Conservation (phyloP, 495 filamentous ascomycete species). For the Bacidia gigantensis region DNA sequence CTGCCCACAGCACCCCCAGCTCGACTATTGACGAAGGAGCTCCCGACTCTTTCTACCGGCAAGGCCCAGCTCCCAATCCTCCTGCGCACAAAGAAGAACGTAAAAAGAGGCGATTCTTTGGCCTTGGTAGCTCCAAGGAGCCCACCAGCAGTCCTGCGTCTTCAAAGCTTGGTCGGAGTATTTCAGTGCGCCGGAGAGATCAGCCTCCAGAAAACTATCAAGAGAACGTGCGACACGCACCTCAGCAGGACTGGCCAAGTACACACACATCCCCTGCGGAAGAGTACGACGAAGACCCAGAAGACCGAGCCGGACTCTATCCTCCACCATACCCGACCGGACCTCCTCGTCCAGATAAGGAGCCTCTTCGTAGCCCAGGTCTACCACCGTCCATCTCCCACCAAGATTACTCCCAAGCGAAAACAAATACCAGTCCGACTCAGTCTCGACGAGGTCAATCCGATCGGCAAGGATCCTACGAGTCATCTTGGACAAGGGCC, state of each 20-base stretch:
- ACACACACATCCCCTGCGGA: constrained; percentile 3
- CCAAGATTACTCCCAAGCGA: constrained; percentile 11
- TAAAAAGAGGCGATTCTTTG: constrained; percentile 18
- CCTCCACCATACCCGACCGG: not conserved
- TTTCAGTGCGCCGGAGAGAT: constrained; percentile 17
- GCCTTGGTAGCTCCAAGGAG: constrained; percentile 14
- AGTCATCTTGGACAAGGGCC: constrained; percentile 14
- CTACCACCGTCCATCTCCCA: constrained; percentile 4
- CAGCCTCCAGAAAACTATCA: constrained; percentile 5
- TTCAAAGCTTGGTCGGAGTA: constrained; percentile 16
- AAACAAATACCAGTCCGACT: constrained; percentile 3
- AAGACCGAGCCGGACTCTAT: constrained; percentile 1
- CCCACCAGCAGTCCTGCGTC: constrained; percentile 2
- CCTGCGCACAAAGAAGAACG: constrained; percentile 15
- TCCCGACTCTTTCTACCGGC: constrained; percentile 17
- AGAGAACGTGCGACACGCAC: constrained; percentile 1
- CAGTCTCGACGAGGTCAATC: constrained; percentile 4
- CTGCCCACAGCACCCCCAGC: constrained; percentile 13
- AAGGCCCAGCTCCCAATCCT: constrained; percentile 1
- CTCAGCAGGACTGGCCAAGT: constrained; percentile 12
- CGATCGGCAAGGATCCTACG: constrained; percentile 14
- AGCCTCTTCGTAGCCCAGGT: constrained; percentile 10
- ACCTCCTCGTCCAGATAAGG: constrained; percentile 14
- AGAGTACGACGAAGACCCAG: constrained; percentile 8
- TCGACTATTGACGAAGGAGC: constrained; percentile 15